These are phyloP conservation scores for Sporobolomyces pararoseus DNA, from an alignment of 768 basidiomycete species.

Conservation along the genomic window DNA sequence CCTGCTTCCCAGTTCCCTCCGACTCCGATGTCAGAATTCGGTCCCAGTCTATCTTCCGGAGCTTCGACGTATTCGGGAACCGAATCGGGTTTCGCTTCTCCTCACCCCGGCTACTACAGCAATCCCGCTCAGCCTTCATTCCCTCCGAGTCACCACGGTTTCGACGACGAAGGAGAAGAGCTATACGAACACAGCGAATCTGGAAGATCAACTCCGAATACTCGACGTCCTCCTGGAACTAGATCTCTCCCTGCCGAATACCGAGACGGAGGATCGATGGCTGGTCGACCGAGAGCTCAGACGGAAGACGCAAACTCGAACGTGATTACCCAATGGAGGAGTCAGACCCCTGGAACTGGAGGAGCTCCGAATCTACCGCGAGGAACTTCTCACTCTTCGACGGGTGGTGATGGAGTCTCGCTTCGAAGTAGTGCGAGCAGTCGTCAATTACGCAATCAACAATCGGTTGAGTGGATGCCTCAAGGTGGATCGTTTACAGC, in stretches of 20 bases:
- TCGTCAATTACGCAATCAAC: constrained; percentile 38
- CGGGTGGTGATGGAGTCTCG: constrained; percentile 21
- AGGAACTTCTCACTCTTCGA: constrained; percentile 23
- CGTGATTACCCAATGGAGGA: constrained; percentile 46
- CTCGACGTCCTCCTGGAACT: constrained; percentile 51
- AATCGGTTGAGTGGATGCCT: constrained; percentile 41
- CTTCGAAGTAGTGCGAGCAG: constrained; percentile 43
- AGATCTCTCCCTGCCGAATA: constrained; percentile 25
- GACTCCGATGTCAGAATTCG: constrained; percentile 43
- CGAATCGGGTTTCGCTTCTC: background rate
- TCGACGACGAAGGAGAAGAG: constrained; percentile 60
- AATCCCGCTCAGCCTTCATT: constrained; percentile 30
- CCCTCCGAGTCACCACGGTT: constrained; percentile 55
- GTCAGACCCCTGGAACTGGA: constrained; percentile 19
- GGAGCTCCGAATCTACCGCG: constrained; percentile 29
- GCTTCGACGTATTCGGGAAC: constrained; percentile 8
- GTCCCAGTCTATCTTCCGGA: constrained; percentile 25
- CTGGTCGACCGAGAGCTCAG: constrained; percentile 60
- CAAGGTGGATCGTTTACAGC: constrained; percentile 33
- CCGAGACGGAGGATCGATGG: background rate
- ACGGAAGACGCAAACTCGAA: constrained; percentile 67
- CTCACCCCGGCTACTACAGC: constrained; percentile 2
- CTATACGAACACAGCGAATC: constrained; percentile 58
- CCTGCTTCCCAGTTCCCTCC: constrained; percentile 39
- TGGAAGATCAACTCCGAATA: constrained; percentile 71